Conservation (phyloP, 176 grass and related monocot genomes). For the Puya raimondii region DNA sequence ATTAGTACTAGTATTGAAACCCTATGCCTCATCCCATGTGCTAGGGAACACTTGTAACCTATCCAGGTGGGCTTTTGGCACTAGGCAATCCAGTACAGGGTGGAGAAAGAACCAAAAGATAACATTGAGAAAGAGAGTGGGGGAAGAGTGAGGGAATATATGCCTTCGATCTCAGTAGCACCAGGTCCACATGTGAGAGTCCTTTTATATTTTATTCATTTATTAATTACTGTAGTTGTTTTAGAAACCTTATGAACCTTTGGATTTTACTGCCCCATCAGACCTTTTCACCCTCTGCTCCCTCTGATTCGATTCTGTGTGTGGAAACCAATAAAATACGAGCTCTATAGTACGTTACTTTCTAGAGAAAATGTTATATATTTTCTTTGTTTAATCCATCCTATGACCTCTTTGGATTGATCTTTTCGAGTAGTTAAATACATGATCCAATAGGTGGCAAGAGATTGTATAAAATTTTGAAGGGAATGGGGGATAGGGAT, state of each 20-base stretch:
- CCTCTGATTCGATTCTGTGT: slow-evolving; percentile 3
- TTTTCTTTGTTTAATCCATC: background rate
- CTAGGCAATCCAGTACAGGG: background rate
- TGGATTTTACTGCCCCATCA: background rate
- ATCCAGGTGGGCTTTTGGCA: background rate
- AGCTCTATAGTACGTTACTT: background rate
- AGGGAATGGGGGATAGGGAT: background rate
- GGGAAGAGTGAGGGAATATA: background rate
- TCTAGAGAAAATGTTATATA: background rate
- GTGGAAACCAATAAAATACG: background rate
- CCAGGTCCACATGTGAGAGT: background rate
- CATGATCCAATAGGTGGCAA: background rate
- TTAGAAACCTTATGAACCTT: background rate
- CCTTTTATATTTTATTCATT: background rate
- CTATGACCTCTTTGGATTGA: background rate
- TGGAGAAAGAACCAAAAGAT: background rate
- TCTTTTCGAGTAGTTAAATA: background rate
- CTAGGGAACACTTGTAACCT: background rate
- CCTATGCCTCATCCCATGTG: background rate
- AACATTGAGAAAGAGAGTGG: background rate
- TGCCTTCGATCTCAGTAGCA: background rate
- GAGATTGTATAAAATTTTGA: background rate
- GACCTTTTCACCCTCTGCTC: background rate
- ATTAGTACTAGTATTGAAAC: background rate
- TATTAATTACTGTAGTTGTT: background rate